These are phyloP conservation scores for Naganishia vaughanmartiniae DNA, from an alignment of 768 basidiomycete genomes.

Conservation along the genomic window DNA sequence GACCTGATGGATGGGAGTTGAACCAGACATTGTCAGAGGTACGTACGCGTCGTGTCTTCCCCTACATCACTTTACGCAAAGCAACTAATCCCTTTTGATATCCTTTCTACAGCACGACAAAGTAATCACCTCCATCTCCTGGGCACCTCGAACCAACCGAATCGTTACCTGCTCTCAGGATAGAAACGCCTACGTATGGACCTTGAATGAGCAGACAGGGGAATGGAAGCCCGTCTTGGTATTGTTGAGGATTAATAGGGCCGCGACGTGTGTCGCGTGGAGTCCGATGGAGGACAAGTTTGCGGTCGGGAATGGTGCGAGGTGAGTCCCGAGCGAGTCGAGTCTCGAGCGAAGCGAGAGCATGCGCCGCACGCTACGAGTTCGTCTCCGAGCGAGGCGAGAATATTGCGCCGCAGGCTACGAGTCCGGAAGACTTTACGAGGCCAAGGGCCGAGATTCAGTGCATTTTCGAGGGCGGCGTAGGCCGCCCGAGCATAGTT, in stretches of 20 bases:
- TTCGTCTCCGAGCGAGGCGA: background rate
- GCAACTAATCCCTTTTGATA: background rate
- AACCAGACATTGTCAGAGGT: slow-evolving; percentile 85
- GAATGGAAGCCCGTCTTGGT: slow-evolving; percentile 98
- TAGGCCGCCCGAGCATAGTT: no score
- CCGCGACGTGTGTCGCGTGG: slow-evolving; percentile 93
- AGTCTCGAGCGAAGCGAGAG: background rate
- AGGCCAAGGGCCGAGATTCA: no score
- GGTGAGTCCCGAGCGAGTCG: slow-evolving; percentile 56
- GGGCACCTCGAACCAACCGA: slow-evolving; percentile 93
- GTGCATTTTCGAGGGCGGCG: no score
- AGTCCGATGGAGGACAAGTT: slow-evolving; percentile 98
- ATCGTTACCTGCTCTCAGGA: slow-evolving; percentile 99
- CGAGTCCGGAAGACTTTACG: no score
- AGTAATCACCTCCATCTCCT: slow-evolving; percentile 93
- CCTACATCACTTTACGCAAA: background rate
- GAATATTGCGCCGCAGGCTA: background rate
- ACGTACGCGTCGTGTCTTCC: slow-evolving; percentile 54
- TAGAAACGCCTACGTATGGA: slow-evolving; percentile 98
- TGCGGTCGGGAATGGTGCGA: slow-evolving; percentile 92
- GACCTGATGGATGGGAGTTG: slow-evolving; percentile 45
- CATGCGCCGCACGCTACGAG: background rate
- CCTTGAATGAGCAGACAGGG: slow-evolving; percentile 71
- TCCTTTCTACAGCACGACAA: slow-evolving; percentile 78
- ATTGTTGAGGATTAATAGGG: slow-evolving; percentile 86